These are phyloP conservation scores for Tardiomyces digboiensis DNA, from an alignment of 1,139 yeast genomes.

Conservation along the genomic window DNA sequence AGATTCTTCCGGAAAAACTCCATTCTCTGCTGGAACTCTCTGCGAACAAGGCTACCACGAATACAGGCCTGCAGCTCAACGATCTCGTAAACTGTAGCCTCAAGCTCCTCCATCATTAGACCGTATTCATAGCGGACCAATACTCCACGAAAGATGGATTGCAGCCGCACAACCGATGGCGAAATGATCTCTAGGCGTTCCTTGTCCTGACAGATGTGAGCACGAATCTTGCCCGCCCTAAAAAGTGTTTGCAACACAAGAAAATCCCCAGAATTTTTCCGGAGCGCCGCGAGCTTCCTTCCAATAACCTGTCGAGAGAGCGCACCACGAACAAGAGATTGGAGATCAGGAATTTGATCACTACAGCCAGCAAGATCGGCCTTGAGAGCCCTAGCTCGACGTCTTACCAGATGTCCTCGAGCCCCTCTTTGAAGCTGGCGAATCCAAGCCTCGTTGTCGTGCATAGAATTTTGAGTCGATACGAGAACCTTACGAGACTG, in stretches of 20 bases:
- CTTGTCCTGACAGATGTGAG: conserved; percentile 8
- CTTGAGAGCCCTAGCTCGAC: conserved; percentile 21
- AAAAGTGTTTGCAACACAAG: conserved; percentile 19
- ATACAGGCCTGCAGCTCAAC: conserved; percentile 40
- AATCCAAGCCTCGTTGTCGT: background rate
- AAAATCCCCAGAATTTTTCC: conserved; percentile 9
- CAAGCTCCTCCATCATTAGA: conserved; percentile 42
- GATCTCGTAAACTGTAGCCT: conserved; percentile 33
- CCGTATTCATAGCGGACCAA: conserved; percentile 43
- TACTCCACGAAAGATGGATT: conserved; percentile 35
- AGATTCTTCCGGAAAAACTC: conserved; percentile 47
- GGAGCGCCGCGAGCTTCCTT: conserved; percentile 5
- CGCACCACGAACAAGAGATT: conserved; percentile 4
- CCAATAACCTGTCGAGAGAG: conserved; percentile 1
- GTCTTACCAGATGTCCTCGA: conserved; percentile 43
- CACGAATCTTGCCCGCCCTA: conserved; percentile 21
- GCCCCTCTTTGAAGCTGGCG: conserved; percentile 39
- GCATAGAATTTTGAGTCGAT: conserved; percentile 11
- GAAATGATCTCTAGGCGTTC: conserved; percentile 18
- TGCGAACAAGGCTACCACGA: conserved; percentile 39
- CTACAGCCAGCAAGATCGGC: background rate
- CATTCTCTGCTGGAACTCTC: conserved; percentile 31
- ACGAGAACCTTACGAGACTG: conserved; percentile 4
- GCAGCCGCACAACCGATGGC: conserved; percentile 32
- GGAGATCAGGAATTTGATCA: background rate